Evolutionary conservation across 305 asterid genomes (phyloP).

Genomic region (Fraxinus baroniana): DNA sequence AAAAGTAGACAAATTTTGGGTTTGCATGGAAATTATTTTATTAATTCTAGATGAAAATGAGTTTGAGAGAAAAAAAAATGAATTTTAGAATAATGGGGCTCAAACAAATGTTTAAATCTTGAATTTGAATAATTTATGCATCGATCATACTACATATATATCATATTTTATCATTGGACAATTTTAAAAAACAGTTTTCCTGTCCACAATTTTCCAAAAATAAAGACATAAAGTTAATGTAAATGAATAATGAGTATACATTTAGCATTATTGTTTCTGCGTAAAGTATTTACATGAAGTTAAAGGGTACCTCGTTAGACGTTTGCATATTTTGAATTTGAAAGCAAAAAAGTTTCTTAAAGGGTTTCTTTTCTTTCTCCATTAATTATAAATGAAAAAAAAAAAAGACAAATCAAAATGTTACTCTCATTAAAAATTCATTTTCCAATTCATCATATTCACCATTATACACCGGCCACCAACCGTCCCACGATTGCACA

Average conservation of each 20-base stretch:
- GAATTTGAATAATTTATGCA: background rate
- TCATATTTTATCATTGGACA: background rate
- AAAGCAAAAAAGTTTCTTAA: background rate
- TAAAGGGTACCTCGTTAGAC: background rate
- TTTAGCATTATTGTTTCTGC: background rate
- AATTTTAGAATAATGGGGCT: background rate
- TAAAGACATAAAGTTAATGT: background rate
- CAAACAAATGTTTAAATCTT: background rate
- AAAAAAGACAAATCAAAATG: background rate
- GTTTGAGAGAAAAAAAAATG: too few relatives aligned
- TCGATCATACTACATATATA: too few relatives aligned
- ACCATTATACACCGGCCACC: background rate
- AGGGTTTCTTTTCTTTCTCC: too few relatives aligned
- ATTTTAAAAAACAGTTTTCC: too few relatives aligned
- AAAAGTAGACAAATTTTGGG: background rate
- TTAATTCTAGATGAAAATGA: too few relatives aligned
- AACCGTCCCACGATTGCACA: background rate
- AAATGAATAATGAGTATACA: too few relatives aligned
- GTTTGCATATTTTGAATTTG: background rate
- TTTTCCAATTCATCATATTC: background rate
- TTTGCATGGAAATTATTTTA: too few relatives aligned
- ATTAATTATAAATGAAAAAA: background rate
- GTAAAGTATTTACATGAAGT: background rate
- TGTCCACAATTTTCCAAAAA: too few relatives aligned
- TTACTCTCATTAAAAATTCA: background rate